Base-by-base conservation (phyloP, 805 yeast genomes). In the Wickerhamomyces ciferrii region DNA sequence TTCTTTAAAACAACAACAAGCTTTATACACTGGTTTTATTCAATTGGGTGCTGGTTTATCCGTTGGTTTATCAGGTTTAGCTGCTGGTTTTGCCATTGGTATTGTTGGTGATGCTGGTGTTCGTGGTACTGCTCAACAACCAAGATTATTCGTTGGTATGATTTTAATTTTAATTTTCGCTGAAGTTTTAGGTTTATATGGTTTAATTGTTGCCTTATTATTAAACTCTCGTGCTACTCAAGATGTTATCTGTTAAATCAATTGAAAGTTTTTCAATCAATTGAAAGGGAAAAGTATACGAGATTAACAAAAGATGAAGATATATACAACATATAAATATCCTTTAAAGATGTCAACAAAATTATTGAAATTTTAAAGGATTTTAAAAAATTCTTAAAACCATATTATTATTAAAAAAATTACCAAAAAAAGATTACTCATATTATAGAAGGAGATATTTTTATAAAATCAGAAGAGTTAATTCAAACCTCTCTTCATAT, bases 101-200 rank as follows among this genome's bases (percentile, higher is more conserved):
- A 92, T 92, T 58, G 99, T 92, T 58, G 99, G 99, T 70, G 99
- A 92, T 69, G 97, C 96, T 48, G 99, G 99, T 79, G 98, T 92
- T 48, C 87, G 98, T 78, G 96, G 97, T 72, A 84, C 91, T 56
- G 94, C 96, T 53, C 97, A 91, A 71, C 99, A 92, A 74, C 97
- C 97, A 68, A 87, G 97, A 78, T 80, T 92, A 65, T 92, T 92
- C 71, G 98, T 92, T 55, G 98, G 98, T 70, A 92, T 92, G 95
- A 88, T 92, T 75, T 83, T 92, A 75, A 92, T 92, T 69, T 86
- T 92, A 72, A 92, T 92, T 89, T 92, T 92, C 74, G 97, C 97
- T 54, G 99, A 92, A 81, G 98, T 91, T 59, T 82, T 91, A 75
- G 98, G 99, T 77, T 84, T 94, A 60, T 89, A 94, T 72, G 99